Base-by-base conservation (phyloP, 306 rosid genomes). In the Cicer cuneatum region DNA sequence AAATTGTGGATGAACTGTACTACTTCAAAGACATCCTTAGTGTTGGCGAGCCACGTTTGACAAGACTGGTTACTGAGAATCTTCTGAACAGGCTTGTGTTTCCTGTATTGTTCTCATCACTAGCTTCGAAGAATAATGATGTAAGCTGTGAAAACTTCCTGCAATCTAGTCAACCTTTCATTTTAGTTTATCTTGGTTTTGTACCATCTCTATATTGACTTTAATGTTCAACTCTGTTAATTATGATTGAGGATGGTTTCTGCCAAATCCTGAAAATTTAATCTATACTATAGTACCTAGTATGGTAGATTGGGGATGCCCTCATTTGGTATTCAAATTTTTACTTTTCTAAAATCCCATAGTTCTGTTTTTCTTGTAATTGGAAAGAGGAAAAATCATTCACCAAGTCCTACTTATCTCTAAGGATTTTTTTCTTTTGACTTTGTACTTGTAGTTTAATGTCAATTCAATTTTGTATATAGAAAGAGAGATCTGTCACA, bases 1-100 rank as follows among this genome's bases (percentile, higher is more conserved):
- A 88, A 73, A 71, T 92, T 69, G 61, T 77, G 13, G 93, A 90
- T 68, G 89, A 90, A 78, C 73, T 92, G 54, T 92, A 92, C 83
- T 92, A 88, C 87, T 76, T 92, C 6, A 90, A 88, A 75, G 97
- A 88, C 83, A 87, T 88, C 42, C 86, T 92, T 52, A 77, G 52
- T 71, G 80, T 85, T 5, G 90, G 88, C 19, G 81, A 88, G 73
- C 76, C 81, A 58, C 51, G 59, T 53, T 82, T 92, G 86, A 84
- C 79, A 76, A 73, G 75, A 67, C 76, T 83, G 75, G 84, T 92
- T 47, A 77, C 62, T 2, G 86, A 88, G 74, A 90, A 84, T 84
- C 89, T 92, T 85, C 85, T 92, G 77, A 84, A 86, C 47, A 64
- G 76, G 37, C 85, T 92, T 41, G 90, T 90, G 78, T 74, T 87